A percentile compares a stretch with the other conserved stretches of the same genome.
These are phyloP conservation scores for Tolypocladium sp. DNA, from an alignment of 2,329 filamentous ascomycete genomes.

Conservation along the genomic window DNA sequence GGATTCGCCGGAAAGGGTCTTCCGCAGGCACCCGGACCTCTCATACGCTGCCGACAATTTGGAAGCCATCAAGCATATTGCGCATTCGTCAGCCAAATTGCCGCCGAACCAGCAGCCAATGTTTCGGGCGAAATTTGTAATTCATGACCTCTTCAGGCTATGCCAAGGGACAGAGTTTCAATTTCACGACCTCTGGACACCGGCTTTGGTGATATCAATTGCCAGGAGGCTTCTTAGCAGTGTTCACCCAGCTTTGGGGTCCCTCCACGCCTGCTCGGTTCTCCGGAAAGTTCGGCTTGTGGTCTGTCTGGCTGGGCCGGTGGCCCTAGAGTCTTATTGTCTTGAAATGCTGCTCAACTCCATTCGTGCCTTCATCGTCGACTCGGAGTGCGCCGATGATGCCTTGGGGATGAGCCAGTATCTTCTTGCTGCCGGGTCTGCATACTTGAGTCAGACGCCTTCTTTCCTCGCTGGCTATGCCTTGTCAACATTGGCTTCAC, in stretches of 20 bases:
- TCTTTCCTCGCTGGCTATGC: conserved; percentile 76
- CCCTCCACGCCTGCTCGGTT: conserved; percentile 77
- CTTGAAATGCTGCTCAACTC: conserved; percentile 84
- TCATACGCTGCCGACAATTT: conserved; percentile 54
- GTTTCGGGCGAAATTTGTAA: conserved; percentile 70
- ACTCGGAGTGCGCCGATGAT: conserved; percentile 85
- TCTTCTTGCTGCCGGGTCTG: conserved; percentile 58
- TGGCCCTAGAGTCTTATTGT: conserved; percentile 70
- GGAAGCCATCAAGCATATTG: conserved; percentile 58
- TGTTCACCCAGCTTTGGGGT: conserved; percentile 74
- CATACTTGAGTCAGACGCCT: conserved; percentile 55
- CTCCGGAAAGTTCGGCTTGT: conserved; percentile 79
- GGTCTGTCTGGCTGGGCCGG: conserved; percentile 64
- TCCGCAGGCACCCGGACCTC: conserved; percentile 50
- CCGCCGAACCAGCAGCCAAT: conserved; percentile 78
- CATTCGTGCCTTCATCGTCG: conserved; percentile 67
- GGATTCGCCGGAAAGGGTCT: conserved; percentile 59
- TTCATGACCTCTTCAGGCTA: conserved; percentile 68
- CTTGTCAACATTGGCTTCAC: conserved; percentile 68
- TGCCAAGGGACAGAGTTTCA: conserved; percentile 63
- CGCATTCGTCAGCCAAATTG: conserved; percentile 55
- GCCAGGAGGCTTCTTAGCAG: conserved; percentile 71
- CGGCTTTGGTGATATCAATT: conserved; percentile 63
- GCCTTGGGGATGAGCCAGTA: conserved; percentile 81
- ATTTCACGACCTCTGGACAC: conserved; percentile 60